phyloP scores from a whole-genome alignment of 805 yeast genomes.

The Lipomyces kockii region DNA sequence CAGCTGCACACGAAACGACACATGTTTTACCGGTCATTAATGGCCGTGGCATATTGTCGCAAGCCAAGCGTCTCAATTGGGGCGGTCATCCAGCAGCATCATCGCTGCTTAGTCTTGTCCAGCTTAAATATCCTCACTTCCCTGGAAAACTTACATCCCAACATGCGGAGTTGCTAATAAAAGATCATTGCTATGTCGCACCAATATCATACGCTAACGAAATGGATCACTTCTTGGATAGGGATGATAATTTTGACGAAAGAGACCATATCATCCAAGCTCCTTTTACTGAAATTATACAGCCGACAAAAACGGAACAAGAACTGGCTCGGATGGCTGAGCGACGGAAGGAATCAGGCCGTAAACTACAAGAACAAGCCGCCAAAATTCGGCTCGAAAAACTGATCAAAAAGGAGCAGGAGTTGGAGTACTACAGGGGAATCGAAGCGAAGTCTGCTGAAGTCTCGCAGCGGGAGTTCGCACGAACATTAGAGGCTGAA shows the following conservation, averaged over 20 bases:
- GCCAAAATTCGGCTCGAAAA: constrained; percentile 81
- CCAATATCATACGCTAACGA: constrained; percentile 65
- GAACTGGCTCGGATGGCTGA: constrained; percentile 78
- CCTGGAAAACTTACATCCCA: constrained; percentile 70
- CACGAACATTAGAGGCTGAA: constrained; percentile 61
- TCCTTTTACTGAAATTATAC: constrained; percentile 69
- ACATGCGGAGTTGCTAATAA: constrained; percentile 70
- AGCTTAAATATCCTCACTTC: constrained; percentile 88
- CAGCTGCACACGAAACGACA: constrained; percentile 82
- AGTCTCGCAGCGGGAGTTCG: constrained; percentile 58
- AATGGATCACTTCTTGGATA: constrained; percentile 57
- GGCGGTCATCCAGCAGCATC: constrained; percentile 80
- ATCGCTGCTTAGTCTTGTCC: constrained; percentile 64
- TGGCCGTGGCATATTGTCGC: constrained; percentile 67
- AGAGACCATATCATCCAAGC: constrained; percentile 83
- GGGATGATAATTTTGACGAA: constrained; percentile 61
- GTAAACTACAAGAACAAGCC: constrained; percentile 90
- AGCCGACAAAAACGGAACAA: constrained; percentile 78
- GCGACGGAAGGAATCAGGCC: constrained; percentile 81
- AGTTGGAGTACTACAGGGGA: constrained; percentile 69
- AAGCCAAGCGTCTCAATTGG: constrained; percentile 83
- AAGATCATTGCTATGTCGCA: constrained; percentile 80
- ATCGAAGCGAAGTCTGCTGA: constrained; percentile 46
- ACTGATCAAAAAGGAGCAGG: constrained; percentile 77
- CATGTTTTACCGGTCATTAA: constrained; percentile 78